Base-by-base conservation (phyloP, 1,284 basidiomycete species). In the Afroboletus lepidellus region DNA sequence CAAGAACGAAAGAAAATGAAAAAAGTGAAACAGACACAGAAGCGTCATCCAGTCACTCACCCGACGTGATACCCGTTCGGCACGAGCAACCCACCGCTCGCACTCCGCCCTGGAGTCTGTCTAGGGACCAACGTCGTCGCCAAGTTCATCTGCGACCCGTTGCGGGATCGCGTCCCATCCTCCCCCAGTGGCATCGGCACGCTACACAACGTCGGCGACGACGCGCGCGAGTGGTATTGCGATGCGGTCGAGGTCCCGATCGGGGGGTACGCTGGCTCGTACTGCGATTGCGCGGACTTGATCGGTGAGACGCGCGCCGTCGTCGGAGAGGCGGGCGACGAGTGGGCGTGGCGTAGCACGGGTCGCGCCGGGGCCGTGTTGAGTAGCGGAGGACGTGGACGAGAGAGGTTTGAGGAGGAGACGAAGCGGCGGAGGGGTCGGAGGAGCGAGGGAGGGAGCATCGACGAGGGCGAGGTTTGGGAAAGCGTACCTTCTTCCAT, bases 81-180 rank as follows among this genome's bases (percentile, higher is more conserved):
- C 5, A 57, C 48, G 36, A 67, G 64, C 41, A 70, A 55, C 39
- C 57, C 51, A 41, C 63, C 70, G 15, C 72, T 76, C 51, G 66
- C 71, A 16, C 65, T 60, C 50, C 76, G 70, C 58, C 75, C 61
- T 2, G 73, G 67, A 11, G 53, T 59, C 53, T 74, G 77, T 46
- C 81, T 73, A 39, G 83, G 76, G 36, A 74, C 69, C 48, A 79
- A 61, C 39, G 72, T 75, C 41, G 79, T 74, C 41, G 79, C 74
- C 27, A 87, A 63, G 61, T 78, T 87, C 65, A 83, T 76, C 63
- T 84, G 78, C 1, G 85, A 87, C 8, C 76, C 75, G 56, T 85
- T 87, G 57, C 82, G 73, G 56, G 85, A 87, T 24, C 85, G 78
- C 47, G 80, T 70, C 6, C 67, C 29, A 12, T 30, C 29, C 29